Evolutionary conservation across 805 yeast species (phyloP), one percentile per base, ranked within the genome.

Genomic region (Clavispora fructus): DNA sequence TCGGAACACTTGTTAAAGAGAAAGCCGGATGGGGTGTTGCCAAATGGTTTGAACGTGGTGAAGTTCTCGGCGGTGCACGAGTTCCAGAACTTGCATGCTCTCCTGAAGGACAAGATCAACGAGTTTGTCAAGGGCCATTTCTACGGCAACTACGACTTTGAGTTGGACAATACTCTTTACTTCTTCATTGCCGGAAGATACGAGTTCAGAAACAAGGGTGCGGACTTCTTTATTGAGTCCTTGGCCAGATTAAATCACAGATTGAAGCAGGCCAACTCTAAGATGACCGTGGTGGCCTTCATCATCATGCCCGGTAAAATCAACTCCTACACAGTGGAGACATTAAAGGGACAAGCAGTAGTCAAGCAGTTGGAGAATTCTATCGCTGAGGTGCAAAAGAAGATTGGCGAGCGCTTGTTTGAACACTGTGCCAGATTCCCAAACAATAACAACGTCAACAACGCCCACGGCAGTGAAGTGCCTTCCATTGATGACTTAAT

Each of bases 281-380:
- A 85, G 57, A 86, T 84, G 75, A 92, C 98, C 0, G 94, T 92
- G 17, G 97, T 92, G 39, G 98, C 98, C 10, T 92, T 92, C 62
- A 89, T 92, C 60, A 92, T 92, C 67, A 94, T 94, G 98, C 99
- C 99, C 3, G 98, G 97, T 14, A 81, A 83, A 43, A 91, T 95
- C 46, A 84, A 87, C 58, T 91, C 97, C 0, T 92, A 89, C 67
- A 94, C 98, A 2, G 95, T 90, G 29, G 98, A 92, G 64, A 94
- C 98, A 6, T 77, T 92, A 57, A 87, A 85, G 69, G 96, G 97
- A 39, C 99, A 94, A 69, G 97, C 98, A 1, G 97, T 91, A 40
- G 85, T 91, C 55, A 85, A 85, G 63, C 95, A 96, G 45, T 77
- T 92, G 57, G 97, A 91, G 63, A 82, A 77, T 58, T 86, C 97